Percentiles rank a stretch among this genome's conserved stretches.
phyloP scores from a whole-genome alignment of 164 flowering plant genomes.

The grape (Vitis vinifera) region DNA sequence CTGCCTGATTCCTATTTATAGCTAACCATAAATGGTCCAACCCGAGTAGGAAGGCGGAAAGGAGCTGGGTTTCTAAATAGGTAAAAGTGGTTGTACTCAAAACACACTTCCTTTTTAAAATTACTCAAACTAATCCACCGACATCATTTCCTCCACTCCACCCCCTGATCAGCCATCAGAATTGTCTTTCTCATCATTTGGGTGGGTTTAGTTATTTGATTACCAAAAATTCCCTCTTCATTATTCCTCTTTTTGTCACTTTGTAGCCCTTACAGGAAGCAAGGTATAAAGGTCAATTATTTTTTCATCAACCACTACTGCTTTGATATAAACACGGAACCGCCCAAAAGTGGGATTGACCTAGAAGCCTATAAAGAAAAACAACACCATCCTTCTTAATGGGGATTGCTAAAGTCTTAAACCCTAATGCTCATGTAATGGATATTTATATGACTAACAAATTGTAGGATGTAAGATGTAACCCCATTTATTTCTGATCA shows the following conservation, averaged over 20 bases:
- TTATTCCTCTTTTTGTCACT: conserved; percentile 21
- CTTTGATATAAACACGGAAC: not conserved
- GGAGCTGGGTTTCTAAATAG: no score
- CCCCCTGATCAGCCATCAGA: not conserved
- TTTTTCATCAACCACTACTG: conserved; percentile 9
- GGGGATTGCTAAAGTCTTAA: no score
- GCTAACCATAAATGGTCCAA: no score
- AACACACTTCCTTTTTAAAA: not conserved
- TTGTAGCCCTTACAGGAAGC: conserved; percentile 28
- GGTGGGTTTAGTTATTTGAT: conserved; percentile 15
- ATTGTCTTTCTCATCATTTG: conserved; percentile 9
- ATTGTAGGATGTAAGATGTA: not conserved
- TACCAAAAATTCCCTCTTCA: conserved; percentile 6
- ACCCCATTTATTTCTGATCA: conserved; percentile 30
- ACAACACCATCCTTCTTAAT: no score
- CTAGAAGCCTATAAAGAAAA: no score
- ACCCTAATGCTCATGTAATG: not conserved
- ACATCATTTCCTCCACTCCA: conserved; percentile 10
- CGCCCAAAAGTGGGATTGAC: not conserved
- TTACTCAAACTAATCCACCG: conserved; percentile 8
- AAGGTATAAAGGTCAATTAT: conserved; percentile 14
- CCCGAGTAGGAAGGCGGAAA: not conserved
- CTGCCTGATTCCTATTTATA: no score
- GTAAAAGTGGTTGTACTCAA: no score
- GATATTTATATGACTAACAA: not conserved